Base-by-base conservation (phyloP, 2,329 filamentous ascomycete species). In the Pyricularia pennisetigena region DNA sequence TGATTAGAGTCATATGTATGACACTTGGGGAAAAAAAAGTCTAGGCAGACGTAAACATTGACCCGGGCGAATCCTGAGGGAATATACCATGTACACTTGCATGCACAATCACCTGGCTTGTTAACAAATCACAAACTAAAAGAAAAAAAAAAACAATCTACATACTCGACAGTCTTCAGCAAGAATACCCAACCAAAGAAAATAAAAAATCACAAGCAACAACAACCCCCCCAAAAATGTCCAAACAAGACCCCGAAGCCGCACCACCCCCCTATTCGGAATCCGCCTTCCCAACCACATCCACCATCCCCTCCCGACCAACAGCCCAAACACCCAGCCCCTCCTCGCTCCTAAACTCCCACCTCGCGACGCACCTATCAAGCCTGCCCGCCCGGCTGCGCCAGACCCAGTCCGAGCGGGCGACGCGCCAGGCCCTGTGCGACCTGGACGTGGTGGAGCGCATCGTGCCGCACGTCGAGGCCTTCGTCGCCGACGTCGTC, bases 401-500 rank as follows among this genome's bases (percentile, higher is more conserved):
- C 4, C 73, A 73, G 6, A 76, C 74, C 2, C 77, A 78, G 49
- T 71, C 76, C 32, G 76, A 74, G 0, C 74, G 75, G 16, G 72
- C 73, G n/a, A 74, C 75, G 1, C 75, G 75, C 12, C 78, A 78
- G 35, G 75, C 78, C 20, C 71, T 76, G 28, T 73, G 71, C 28
- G 82, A 84, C 24, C 73, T 76, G n/a, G 74, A 76, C 26, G 72
- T 80, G 2, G 70, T 82, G 16, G 74, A 80, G 0, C 73, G 78
- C 2, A 69, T 84, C 2, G 73, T 80, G 0, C 80, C 81, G 3
- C 75, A 78, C 61, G 72, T 85, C 64, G 78, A 82, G 54, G 71
- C 74, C 1, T 80, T 85, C 69, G 70, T 85, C 1, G 74, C 75
- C 1, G 76, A 78, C 16, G 73, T 84, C 29, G 77, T 77, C 5